These are phyloP conservation scores for Triangularia verruculosa DNA, from an alignment of 2,329 filamentous ascomycete genomes.

Conservation along the genomic window DNA sequence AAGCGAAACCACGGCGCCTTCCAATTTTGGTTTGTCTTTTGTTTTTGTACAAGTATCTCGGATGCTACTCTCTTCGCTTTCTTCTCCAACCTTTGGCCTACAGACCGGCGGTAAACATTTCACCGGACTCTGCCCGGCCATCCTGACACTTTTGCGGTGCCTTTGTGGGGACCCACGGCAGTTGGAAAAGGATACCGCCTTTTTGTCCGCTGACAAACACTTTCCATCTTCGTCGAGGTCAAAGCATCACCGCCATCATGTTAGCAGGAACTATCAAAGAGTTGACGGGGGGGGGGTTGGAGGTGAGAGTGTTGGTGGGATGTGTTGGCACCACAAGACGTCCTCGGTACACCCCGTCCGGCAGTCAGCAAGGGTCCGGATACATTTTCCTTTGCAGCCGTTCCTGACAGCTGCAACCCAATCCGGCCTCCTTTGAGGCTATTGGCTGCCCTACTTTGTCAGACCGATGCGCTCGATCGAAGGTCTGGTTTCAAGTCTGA, in stretches of 20 bases:
- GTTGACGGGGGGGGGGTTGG: not conserved
- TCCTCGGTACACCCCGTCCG: not conserved
- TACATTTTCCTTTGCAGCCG: not conserved
- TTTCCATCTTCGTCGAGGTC: not conserved
- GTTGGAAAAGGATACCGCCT: not conserved
- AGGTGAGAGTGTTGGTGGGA: not conserved
- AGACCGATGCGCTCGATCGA: not conserved
- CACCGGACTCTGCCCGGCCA: not conserved
- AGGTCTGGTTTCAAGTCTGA: not conserved
- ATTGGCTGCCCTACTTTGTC: slow-evolving; percentile 2
- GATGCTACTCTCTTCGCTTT: not conserved
- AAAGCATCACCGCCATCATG: not conserved
- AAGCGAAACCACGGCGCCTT: slow-evolving; percentile 7
- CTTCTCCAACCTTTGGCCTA: not conserved
- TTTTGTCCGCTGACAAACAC: not conserved
- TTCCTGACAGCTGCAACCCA: slow-evolving; percentile 11
- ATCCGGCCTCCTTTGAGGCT: not conserved
- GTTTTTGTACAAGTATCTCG: not conserved
- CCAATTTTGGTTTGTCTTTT: slow-evolving; percentile 3
- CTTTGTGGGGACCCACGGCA: not conserved
- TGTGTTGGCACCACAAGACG: slow-evolving; percentile 6
- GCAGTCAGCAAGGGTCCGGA: not conserved
- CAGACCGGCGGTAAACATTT: not conserved
- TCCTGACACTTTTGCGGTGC: not conserved
- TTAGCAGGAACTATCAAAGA: not conserved